Evolutionary conservation across 495 filamentous ascomycete species (phyloP).

Genomic region (Lasiosphaeris hirsuta): DNA sequence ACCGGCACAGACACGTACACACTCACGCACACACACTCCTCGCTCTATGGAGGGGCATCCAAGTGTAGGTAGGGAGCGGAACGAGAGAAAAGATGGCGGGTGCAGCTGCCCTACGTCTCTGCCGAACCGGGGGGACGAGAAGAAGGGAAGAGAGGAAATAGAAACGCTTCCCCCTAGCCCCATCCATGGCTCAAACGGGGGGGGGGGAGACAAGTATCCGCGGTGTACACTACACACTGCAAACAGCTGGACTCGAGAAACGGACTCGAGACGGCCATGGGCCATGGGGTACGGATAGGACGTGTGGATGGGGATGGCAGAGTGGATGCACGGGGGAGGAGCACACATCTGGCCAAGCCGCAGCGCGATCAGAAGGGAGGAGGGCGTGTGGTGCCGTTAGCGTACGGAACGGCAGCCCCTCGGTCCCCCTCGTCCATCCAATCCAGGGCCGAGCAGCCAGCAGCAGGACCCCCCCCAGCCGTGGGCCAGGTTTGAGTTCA

Average conservation of each 20-base stretch:
- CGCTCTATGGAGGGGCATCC: background rate
- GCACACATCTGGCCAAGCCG: conserved; percentile 22
- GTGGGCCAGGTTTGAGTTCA: conserved; percentile 22
- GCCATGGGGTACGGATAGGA: conserved; percentile 12
- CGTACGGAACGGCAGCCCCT: conserved; percentile 4
- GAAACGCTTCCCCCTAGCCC: conserved; percentile 6
- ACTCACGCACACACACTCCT: too few relatives aligned
- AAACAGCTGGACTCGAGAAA: too few relatives aligned
- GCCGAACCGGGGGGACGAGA: conserved; percentile 2
- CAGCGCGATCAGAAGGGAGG: conserved; percentile 20
- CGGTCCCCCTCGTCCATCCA: conserved; percentile 23
- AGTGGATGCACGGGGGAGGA: conserved; percentile 22
- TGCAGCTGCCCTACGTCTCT: conserved; percentile 7
- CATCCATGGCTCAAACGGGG: background rate
- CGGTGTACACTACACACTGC: background rate
- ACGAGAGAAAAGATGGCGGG: background rate
- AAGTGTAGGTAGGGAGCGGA: background rate
- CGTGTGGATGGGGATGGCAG: conserved; percentile 9
- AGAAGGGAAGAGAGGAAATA: conserved; percentile 7
- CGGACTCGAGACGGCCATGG: conserved; percentile 10
- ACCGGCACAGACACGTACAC: too few relatives aligned
- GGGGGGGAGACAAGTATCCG: too few relatives aligned
- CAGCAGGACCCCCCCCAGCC: conserved; percentile 19
- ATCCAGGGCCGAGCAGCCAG: conserved; percentile 26
- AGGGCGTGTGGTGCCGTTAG: conserved; percentile 10